Conservation (phyloP, 202 grass and related monocot species). For the Saccharum hybrid region DNA sequence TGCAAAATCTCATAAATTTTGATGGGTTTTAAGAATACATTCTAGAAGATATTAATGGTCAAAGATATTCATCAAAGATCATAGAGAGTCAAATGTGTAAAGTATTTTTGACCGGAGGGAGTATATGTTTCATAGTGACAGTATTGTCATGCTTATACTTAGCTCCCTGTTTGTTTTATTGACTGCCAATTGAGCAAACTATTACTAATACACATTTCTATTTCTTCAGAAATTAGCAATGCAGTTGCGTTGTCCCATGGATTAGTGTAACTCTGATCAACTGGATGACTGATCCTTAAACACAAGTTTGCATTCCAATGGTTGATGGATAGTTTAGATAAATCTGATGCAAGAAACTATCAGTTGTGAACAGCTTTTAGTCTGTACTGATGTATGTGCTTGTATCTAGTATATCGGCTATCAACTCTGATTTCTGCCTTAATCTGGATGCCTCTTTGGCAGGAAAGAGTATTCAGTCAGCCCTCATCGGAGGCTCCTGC, state of each 20-base stretch:
- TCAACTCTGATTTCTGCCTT: constrained; percentile 14
- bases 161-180: constrained; percentile 2
- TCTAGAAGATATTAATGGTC: not conserved
- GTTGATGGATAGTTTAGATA: constrained; percentile 15
- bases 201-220: not conserved
- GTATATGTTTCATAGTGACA: not conserved
- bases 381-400: not conserved
- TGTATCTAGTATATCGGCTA: constrained; percentile 7
- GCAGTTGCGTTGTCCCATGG: not conserved
- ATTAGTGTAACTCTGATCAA: not conserved
- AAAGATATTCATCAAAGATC: not conserved
- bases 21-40: not conserved
- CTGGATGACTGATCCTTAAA: not conserved
- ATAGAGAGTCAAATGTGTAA: not conserved
- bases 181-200: not conserved
- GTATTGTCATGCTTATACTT: not conserved
- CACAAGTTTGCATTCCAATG: not conserved
- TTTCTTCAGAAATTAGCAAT: not conserved
- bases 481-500: constrained; percentile 70
- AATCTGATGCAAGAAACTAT: not conserved
- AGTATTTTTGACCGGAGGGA: not conserved
- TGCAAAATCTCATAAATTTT: not conserved
- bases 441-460: constrained; percentile 37
- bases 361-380: not conserved
- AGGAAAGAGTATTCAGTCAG: constrained; percentile 84